phyloP scores from a whole-genome alignment of 495 filamentous ascomycete species.

The Corynascus novoguineensis region DNA sequence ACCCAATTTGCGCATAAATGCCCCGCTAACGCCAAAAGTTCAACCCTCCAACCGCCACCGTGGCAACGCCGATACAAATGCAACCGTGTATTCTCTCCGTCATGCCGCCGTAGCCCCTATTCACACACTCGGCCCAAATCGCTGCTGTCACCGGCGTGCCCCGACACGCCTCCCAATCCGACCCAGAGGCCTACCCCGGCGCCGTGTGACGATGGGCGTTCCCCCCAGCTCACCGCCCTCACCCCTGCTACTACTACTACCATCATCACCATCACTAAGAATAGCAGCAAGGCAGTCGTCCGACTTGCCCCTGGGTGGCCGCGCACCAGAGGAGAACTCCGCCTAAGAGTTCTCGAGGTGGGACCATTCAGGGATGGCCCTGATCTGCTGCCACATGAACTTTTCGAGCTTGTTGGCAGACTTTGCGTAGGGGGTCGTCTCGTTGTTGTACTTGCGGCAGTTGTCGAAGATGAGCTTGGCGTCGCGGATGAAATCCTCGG shows the following conservation, averaged over 20 bases:
- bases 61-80: neutral
- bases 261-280: neutral
- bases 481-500: constrained; percentile 91
- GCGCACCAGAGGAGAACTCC: neutral
- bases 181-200: neutral
- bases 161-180: neutral
- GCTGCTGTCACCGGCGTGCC: neutral
- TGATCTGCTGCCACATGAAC: constrained; percentile 92
- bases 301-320: neutral
- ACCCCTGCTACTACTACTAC: neutral
- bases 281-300: neutral
- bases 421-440: constrained; percentile 92
- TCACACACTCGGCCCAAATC: neutral
- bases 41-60: neutral
- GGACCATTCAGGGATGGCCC: constrained; percentile 95
- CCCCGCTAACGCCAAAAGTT: neutral
- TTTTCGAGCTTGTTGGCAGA: constrained; percentile 93
- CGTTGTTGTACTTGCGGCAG: constrained; percentile 92
- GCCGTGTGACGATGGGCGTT: neutral
- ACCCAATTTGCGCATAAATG: too few relatives aligned
- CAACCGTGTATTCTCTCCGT: neutral
- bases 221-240: neutral
- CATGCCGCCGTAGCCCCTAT: neutral
- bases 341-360: constrained; percentile 45
- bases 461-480: constrained; percentile 91